Conservation (phyloP, 805 yeast species). For the Candida montana region DNA sequence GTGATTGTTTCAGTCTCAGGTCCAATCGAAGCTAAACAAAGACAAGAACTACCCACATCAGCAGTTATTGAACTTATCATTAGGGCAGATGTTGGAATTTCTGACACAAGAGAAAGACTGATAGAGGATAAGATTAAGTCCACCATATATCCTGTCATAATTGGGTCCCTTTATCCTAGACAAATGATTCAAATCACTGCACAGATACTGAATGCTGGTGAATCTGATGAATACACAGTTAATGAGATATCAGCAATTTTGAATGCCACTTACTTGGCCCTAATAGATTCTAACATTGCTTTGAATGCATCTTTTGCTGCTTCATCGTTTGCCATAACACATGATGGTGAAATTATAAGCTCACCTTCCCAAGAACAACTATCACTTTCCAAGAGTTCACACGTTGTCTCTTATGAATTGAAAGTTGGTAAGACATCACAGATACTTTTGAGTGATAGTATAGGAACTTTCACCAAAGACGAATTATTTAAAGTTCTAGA, state of each 20-base stretch:
- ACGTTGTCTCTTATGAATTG: constrained; percentile 57
- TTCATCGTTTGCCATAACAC: constrained; percentile 39
- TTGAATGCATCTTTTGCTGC: constrained; percentile 59
- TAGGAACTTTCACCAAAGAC: constrained; percentile 60
- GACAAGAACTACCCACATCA: constrained; percentile 79
- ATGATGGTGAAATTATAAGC: constrained; percentile 27
- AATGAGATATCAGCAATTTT: constrained; percentile 31
- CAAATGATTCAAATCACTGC: constrained; percentile 67
- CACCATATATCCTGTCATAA: constrained; percentile 54
- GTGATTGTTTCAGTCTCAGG: constrained; percentile 81
- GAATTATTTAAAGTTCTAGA: constrained; percentile 51
- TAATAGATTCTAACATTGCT: constrained; percentile 76
- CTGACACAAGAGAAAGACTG: constrained; percentile 68
- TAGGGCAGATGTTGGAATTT: constrained; percentile 71
- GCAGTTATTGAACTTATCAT: constrained; percentile 75
- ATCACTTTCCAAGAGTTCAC: constrained; percentile 47
- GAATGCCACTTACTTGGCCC: constrained; percentile 69
- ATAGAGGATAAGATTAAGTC: constrained; percentile 66
- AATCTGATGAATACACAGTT: constrained; percentile 27
- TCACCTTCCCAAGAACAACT: constrained; percentile 46
- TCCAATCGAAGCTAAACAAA: constrained; percentile 77
- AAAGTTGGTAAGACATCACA: constrained; percentile 45
- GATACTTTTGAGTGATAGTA: constrained; percentile 64
- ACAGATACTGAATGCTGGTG: constrained; percentile 56
- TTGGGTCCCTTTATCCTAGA: constrained; percentile 68